A percentile compares a stretch with the other conserved stretches of the same genome.
phyloP scores from a whole-genome alignment of 768 basidiomycete species.

The Cyclocybe cylindracea region DNA sequence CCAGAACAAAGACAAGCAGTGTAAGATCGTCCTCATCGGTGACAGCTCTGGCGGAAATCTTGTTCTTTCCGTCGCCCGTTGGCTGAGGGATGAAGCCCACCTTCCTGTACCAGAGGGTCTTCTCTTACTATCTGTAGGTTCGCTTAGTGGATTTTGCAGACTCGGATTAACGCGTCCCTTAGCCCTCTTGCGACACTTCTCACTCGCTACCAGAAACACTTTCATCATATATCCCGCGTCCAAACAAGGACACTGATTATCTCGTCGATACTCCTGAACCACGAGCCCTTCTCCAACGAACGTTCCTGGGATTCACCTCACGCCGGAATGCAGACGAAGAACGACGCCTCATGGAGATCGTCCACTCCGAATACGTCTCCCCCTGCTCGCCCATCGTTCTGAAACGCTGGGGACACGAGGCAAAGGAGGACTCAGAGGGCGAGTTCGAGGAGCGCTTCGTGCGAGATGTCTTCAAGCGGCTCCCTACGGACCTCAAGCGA shows the following conservation, averaged over 20 bases:
- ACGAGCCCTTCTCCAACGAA: slow-evolving; percentile 50
- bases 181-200: slow-evolving; percentile 34
- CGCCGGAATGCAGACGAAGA: slow-evolving; percentile 26
- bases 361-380: slow-evolving; percentile 43
- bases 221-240: slow-evolving; percentile 50
- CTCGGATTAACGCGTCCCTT: neutral
- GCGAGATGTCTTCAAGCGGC: slow-evolving; percentile 15
- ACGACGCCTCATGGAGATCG: slow-evolving; percentile 31
- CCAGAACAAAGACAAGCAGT: slow-evolving; percentile 14
- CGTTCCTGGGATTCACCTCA: slow-evolving; percentile 48
- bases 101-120: slow-evolving; percentile 47
- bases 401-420: slow-evolving; percentile 36
- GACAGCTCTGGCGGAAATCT: slow-evolving; percentile 59
- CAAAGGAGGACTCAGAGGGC: slow-evolving; percentile 31
- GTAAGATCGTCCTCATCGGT: slow-evolving; percentile 50
- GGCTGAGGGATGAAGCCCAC: slow-evolving; percentile 51
- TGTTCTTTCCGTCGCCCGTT: slow-evolving; percentile 49
- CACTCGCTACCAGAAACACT: slow-evolving; percentile 49
- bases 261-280: slow-evolving; percentile 56
- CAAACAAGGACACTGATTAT: slow-evolving; percentile 49
- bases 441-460: slow-evolving; percentile 23
- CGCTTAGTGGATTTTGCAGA: neutral
- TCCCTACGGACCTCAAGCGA: slow-evolving; percentile 14
- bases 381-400: slow-evolving; percentile 41
- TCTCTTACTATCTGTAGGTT: slow-evolving; percentile 43